Evolutionary conservation across 1,284 basidiomycete species (phyloP).

Genomic region (Apiotrichum mycotoxinovorans): DNA sequence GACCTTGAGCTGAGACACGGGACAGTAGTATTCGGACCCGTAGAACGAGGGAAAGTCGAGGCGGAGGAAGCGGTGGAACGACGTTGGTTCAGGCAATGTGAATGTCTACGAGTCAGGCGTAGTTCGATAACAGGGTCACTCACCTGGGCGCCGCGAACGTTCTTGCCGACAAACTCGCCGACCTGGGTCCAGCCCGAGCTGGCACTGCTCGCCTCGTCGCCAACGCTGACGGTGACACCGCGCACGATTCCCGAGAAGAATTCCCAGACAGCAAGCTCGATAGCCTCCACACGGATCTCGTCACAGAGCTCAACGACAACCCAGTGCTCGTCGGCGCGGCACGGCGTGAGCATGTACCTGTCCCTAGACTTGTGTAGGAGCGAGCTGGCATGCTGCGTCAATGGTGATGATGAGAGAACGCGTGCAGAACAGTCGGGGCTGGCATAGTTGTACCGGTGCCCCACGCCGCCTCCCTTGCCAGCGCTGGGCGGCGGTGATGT

Average conservation of each 20-base stretch:
- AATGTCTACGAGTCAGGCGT: conserved; percentile 62
- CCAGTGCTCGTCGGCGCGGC: conserved; percentile 67
- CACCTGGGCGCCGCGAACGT: conserved; percentile 88
- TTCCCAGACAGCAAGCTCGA: conserved; percentile 95
- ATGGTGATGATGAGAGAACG: conserved; percentile 75
- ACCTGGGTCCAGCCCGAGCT: conserved; percentile 52
- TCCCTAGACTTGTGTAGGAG: conserved; percentile 89
- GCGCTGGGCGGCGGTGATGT: background rate
- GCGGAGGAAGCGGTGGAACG: conserved; percentile 89
- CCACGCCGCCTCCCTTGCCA: conserved; percentile 18
- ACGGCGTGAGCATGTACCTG: conserved; percentile 95
- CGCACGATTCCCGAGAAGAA: conserved; percentile 98
- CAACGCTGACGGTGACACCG: conserved; percentile 80
- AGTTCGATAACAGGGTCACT: conserved; percentile 26
- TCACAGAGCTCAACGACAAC: conserved; percentile 96
- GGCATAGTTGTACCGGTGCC: conserved; percentile 86
- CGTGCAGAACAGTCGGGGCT: conserved; percentile 88
- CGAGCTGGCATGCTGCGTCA: conserved; percentile 75
- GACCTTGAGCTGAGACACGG: conserved; percentile 84
- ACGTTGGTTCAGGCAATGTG: conserved; percentile 58
- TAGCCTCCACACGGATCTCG: conserved; percentile 91
- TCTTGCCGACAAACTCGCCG: conserved; percentile 78
- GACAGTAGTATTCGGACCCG: conserved; percentile 94
- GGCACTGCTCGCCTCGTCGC: conserved; percentile 56
- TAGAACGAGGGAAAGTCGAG: conserved; percentile 94